A percentile compares a stretch with the other conserved stretches of the same genome.
These are phyloP conservation scores for Yamadazyma takamatsuzukensis DNA, from an alignment of 805 yeast species.

Conservation along the genomic window DNA sequence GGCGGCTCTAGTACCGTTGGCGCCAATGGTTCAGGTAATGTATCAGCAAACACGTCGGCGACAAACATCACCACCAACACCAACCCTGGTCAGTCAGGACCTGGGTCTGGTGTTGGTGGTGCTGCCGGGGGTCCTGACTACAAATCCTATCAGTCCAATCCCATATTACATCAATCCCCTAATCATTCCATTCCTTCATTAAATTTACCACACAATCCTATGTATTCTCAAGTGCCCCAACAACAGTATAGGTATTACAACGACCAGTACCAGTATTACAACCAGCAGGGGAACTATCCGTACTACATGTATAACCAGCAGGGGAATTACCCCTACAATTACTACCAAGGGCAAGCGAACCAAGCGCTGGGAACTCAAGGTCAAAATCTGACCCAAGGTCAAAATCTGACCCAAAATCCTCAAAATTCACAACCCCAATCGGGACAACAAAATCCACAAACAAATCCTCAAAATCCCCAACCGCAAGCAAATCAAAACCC, in stretches of 20 bases:
- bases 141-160: background rate
- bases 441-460: slow-evolving; percentile 15
- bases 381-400: slow-evolving; percentile 10
- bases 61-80: too few relatives aligned
- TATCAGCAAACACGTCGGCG: too few relatives aligned
- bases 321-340: slow-evolving; percentile 11
- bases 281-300: slow-evolving; percentile 12
- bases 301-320: slow-evolving; percentile 14
- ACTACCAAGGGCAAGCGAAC: slow-evolving; percentile 5
- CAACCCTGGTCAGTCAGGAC: too few relatives aligned
- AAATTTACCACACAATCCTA: slow-evolving; percentile 4
- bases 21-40: too few relatives aligned
- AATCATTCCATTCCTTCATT: slow-evolving; percentile 9
- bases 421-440: slow-evolving; percentile 14
- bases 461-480: slow-evolving; percentile 8
- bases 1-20: too few relatives aligned
- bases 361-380: slow-evolving; percentile 3
- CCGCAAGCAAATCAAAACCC: background rate
- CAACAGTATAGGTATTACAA: slow-evolving; percentile 23
- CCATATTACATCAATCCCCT: slow-evolving; percentile 6
- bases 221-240: slow-evolving; percentile 8
- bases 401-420: slow-evolving; percentile 12
- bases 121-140: background rate
- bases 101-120: background rate
- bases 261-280: slow-evolving; percentile 13